These are phyloP conservation scores for Nitzschia sp. DNA, from an alignment of 108 stramenopile species.

Conservation along the genomic window DNA sequence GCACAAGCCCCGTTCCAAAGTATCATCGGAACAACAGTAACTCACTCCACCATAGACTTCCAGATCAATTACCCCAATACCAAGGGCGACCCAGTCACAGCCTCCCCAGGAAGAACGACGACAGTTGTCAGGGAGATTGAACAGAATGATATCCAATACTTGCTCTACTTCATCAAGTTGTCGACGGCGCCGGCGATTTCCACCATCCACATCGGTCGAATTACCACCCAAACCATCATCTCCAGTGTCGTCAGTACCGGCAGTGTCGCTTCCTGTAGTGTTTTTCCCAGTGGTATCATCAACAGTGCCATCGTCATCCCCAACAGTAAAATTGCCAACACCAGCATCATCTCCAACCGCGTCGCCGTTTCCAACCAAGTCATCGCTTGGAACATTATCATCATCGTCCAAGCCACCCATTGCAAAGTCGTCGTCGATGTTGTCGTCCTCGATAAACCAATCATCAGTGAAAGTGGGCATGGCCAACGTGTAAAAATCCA, in stretches of 20 bases:
- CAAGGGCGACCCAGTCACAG: constrained; percentile 73
- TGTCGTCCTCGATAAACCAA: constrained; percentile 2
- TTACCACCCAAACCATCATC: not conserved
- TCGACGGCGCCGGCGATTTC: not conserved
- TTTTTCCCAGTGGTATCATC: constrained; percentile 2
- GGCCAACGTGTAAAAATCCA: constrained; percentile 39
- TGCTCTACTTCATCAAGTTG: constrained; percentile 8
- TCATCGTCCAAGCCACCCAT: not conserved
- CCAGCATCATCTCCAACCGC: not conserved
- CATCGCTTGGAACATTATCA: not conserved
- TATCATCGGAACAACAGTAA: constrained; percentile 75
- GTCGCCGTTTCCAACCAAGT: not conserved
- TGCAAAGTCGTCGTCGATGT: not conserved
- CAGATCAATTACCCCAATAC: constrained; percentile 59
- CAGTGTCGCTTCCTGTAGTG: not conserved
- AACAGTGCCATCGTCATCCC: not conserved
- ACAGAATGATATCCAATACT: constrained; percentile 30
- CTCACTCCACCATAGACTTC: constrained; percentile 50
- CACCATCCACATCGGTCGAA: not conserved
- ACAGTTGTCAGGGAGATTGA: constrained; percentile 43
- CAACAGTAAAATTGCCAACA: not conserved
- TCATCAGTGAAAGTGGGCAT: constrained; percentile 11
- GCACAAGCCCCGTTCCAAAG: constrained; percentile 50
- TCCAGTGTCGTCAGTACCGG: not conserved
- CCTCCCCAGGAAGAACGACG: constrained; percentile 53